Evolutionary conservation across 805 yeast species (phyloP).

Genomic region (Kuraishia molischiana): DNA sequence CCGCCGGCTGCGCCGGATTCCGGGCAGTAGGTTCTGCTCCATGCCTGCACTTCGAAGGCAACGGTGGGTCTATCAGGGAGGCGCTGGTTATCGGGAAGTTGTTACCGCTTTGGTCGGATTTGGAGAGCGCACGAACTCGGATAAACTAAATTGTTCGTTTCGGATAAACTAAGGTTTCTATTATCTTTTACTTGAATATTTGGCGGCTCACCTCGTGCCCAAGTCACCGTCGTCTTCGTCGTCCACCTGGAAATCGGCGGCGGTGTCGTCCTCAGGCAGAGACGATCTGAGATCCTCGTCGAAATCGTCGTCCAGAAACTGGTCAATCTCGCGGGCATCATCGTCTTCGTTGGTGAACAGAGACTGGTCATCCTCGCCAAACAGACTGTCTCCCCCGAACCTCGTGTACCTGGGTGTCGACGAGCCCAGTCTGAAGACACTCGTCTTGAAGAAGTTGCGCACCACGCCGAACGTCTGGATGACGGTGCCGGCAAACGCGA

Average conservation of each 20-base stretch:
- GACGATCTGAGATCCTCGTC: not conserved
- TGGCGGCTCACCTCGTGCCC: too few relatives aligned
- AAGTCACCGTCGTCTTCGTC: not conserved
- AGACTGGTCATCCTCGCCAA: slow-evolving; percentile 13
- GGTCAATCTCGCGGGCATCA: slow-evolving; percentile 38
- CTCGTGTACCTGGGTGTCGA: slow-evolving; percentile 51
- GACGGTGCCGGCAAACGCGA: slow-evolving; percentile 31
- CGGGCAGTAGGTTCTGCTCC: too few relatives aligned
- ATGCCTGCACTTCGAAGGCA: too few relatives aligned
- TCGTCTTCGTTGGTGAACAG: slow-evolving; percentile 25
- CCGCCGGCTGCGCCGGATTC: slow-evolving; percentile 7
- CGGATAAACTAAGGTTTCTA: too few relatives aligned
- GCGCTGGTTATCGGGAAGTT: too few relatives aligned
- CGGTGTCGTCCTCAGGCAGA: not conserved
- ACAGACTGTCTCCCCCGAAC: slow-evolving; percentile 1
- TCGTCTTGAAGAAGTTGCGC: slow-evolving; percentile 42
- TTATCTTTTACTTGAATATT: too few relatives aligned
- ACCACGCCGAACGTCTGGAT: slow-evolving; percentile 10
- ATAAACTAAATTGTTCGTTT: too few relatives aligned
- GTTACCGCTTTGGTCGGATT: too few relatives aligned
- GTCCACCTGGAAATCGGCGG: not conserved
- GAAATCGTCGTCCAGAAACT: slow-evolving; percentile 16
- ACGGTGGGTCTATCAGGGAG: too few relatives aligned
- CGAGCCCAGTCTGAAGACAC: slow-evolving; percentile 78
- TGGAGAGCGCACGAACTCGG: too few relatives aligned